These are phyloP conservation scores for Rhodotorula sphaerocarpa DNA, from an alignment of 768 basidiomycete genomes.

Conservation along the genomic window DNA sequence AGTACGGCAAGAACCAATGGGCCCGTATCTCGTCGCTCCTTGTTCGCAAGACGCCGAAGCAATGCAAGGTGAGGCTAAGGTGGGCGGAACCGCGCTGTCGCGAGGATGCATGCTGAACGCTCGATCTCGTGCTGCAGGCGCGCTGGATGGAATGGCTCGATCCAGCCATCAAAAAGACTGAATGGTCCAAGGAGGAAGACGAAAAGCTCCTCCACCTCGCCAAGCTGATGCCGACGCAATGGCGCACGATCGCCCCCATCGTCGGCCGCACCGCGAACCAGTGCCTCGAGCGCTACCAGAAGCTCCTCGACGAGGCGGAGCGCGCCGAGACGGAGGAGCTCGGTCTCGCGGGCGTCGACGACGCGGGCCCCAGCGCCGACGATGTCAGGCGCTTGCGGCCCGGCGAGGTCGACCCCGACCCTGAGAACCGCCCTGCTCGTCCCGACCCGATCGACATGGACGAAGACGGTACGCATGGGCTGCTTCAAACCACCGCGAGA, in stretches of 20 bases:
- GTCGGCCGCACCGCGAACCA: constrained; percentile 96
- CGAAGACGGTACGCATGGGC: constrained; percentile 65
- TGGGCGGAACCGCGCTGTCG: background rate
- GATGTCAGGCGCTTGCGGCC: constrained; percentile 80
- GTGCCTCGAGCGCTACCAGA: constrained; percentile 96
- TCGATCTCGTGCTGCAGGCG: constrained; percentile 44
- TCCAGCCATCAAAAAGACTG: constrained; percentile 98
- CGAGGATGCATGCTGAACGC: background rate
- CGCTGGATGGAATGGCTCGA: constrained; percentile 99
- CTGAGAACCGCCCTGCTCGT: constrained; percentile 93
- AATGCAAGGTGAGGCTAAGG: constrained; percentile 75
- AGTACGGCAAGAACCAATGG: constrained; percentile 97
- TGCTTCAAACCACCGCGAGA: background rate
- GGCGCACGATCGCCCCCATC: constrained; percentile 97
- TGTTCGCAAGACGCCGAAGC: constrained; percentile 96
- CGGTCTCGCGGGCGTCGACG: constrained; percentile 73
- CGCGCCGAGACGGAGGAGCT: constrained; percentile 92
- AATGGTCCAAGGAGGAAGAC: constrained; percentile 99
- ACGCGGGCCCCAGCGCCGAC: constrained; percentile 79
- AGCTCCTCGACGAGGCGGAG: constrained; percentile 92
- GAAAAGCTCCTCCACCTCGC: constrained; percentile 96
- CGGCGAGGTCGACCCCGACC: constrained; percentile 97
- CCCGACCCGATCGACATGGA: constrained; percentile 99
- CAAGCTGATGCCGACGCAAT: constrained; percentile 98
- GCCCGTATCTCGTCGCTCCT: constrained; percentile 95